Conservation (phyloP, 257 asterid species). For the Solanum acaule region DNA sequence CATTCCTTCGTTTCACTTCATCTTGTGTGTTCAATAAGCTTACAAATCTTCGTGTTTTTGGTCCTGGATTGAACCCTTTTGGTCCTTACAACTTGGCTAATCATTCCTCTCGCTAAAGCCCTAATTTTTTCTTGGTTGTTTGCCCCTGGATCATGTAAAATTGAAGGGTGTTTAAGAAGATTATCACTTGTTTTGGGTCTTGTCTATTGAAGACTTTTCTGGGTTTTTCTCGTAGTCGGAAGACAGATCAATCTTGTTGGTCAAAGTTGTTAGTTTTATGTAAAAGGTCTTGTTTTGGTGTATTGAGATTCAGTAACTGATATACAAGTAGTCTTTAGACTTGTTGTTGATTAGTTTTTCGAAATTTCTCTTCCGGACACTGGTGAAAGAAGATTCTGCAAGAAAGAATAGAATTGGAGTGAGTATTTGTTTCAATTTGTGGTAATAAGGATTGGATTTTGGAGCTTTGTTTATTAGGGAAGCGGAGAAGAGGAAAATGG, state of each 20-base stretch:
- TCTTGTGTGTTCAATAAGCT: slow-evolving; percentile 34
- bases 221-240: background rate
- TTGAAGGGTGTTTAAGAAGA: background rate
- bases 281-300: background rate
- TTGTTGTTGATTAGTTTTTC: background rate
- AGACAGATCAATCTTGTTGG: background rate
- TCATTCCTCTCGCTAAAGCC: slow-evolving; percentile 83
- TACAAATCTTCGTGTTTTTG: slow-evolving; percentile 70
- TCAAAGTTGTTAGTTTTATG: background rate
- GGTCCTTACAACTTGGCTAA: slow-evolving; percentile 71
- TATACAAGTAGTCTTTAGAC: background rate
- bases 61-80: slow-evolving; percentile 98
- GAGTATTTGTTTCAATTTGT: background rate
- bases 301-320: background rate
- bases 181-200: background rate
- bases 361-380: background rate
- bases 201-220: background rate
- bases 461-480: background rate
- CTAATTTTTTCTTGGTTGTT: background rate
- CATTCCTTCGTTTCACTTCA: slow-evolving; percentile 33
- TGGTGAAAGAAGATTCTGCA: background rate
- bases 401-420: background rate
- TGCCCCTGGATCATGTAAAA: background rate
- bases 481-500: slow-evolving; percentile 19
- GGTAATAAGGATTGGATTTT: background rate